These are phyloP conservation scores for Rostrohypoxylon terebratum DNA, from an alignment of 495 filamentous ascomycete species.

Conservation along the genomic window DNA sequence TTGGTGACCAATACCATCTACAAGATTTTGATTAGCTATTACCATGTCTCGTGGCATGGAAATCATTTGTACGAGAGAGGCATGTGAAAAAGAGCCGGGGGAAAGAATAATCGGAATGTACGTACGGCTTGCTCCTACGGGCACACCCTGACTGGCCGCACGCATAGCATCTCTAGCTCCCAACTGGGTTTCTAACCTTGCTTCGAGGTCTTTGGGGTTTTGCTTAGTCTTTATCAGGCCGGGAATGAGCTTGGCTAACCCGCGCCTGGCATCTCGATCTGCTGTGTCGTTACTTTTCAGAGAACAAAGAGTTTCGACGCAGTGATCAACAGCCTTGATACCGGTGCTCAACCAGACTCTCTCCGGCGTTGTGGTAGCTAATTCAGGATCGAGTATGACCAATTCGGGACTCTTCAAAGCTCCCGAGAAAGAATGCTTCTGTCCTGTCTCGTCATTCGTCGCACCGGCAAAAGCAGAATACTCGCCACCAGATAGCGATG, in stretches of 20 bases:
- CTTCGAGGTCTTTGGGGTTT: conserved; percentile 57
- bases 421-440: conserved; percentile 64
- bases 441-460: conserved; percentile 63
- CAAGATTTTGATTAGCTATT: conserved; percentile 9
- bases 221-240: conserved; percentile 63
- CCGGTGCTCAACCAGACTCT: conserved; percentile 69
- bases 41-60: background rate
- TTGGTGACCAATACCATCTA: conserved; percentile 71
- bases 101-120: conserved; percentile 4
- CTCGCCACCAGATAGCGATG: conserved; percentile 69
- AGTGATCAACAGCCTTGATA: conserved; percentile 70
- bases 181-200: conserved; percentile 63
- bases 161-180: conserved; percentile 69
- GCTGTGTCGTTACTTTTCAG: conserved; percentile 53
- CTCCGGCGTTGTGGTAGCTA: conserved; percentile 64
- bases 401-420: conserved; percentile 60
- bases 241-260: conserved; percentile 62
- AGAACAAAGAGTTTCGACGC: conserved; percentile 68
- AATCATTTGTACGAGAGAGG: background rate
- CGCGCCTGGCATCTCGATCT: conserved; percentile 59
- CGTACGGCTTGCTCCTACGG: conserved; percentile 65
- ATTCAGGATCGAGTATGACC: conserved; percentile 67
- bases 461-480: conserved; percentile 68
- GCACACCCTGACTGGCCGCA: conserved; percentile 60
- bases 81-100: background rate